Percentiles rank a stretch among this genome's conserved stretches.
These are phyloP conservation scores for Noccaea bulbosa DNA, from an alignment of 345 rosid species.

Conservation along the genomic window DNA sequence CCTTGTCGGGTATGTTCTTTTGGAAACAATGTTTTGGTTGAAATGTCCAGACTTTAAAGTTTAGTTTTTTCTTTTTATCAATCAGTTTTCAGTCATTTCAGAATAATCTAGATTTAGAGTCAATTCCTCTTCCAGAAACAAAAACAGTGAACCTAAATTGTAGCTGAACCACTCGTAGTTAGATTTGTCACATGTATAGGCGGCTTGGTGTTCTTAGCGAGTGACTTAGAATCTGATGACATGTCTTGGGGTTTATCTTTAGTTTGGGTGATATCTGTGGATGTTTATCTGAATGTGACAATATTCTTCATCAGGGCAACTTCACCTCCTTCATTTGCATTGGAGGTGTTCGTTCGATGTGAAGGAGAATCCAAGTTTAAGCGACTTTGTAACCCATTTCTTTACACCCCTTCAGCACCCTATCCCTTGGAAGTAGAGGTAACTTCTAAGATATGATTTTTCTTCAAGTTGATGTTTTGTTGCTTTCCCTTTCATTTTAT, in stretches of 20 bases:
- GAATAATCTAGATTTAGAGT: neutral
- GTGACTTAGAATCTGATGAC: constrained; percentile 8
- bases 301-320: constrained; percentile 71
- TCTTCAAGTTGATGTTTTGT: constrained; percentile 11
- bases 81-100: constrained; percentile 1
- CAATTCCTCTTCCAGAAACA: neutral
- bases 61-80: neutral
- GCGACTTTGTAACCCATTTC: constrained; percentile 96
- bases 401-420: constrained; percentile 95
- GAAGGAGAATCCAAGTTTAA: constrained; percentile 93
- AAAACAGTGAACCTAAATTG: neutral
- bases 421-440: constrained; percentile 97
- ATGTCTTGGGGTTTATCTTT: constrained; percentile 14
- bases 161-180: constrained; percentile 21
- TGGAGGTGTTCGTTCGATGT: constrained; percentile 95
- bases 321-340: constrained; percentile 96
- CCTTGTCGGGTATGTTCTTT: constrained; percentile 72
- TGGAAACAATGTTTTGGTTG: neutral
- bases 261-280: constrained; percentile 19
- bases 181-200: neutral
- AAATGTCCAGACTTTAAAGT: constrained; percentile 13
- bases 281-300: constrained; percentile 30
- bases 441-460: constrained; percentile 30
- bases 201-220: constrained; percentile 15
- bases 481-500: constrained; percentile 23